phyloP scores from a whole-genome alignment of 352 stramenopile species.

The Phytopythium montanum region DNA sequence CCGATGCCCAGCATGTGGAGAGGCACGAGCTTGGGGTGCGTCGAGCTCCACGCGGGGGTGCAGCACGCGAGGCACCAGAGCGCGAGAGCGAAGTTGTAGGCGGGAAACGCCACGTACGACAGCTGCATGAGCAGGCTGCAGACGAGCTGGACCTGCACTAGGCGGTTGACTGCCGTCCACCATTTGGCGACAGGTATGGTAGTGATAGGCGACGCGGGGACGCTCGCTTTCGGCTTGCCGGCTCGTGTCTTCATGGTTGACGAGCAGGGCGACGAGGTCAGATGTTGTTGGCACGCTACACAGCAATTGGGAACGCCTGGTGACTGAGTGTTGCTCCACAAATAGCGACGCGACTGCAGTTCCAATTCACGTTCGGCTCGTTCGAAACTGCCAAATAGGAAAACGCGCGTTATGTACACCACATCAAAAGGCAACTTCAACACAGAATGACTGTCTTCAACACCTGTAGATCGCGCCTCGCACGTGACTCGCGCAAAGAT shows the following conservation, averaged over 20 bases:
- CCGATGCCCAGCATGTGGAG: constrained; percentile 49
- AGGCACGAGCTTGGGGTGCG: constrained; percentile 39
- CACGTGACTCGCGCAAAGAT: too few relatives aligned
- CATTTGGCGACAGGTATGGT: constrained; percentile 22
- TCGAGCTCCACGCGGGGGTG: constrained; percentile 42
- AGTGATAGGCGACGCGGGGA: background rate
- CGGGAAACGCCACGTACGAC: constrained; percentile 76
- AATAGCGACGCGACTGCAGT: too few relatives aligned
- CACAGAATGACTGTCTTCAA: too few relatives aligned
- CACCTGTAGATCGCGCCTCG: too few relatives aligned
- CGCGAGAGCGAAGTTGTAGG: constrained; percentile 76
- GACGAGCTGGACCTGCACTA: constrained; percentile 45
- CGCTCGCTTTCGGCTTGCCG: background rate
- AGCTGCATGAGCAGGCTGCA: constrained; percentile 72
- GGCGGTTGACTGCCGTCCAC: constrained; percentile 35
- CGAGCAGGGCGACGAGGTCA: background rate
- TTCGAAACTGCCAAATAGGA: too few relatives aligned
- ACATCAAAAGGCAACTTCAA: too few relatives aligned
- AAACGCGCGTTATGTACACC: too few relatives aligned
- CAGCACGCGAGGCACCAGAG: constrained; percentile 64
- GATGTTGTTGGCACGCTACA: too few relatives aligned
- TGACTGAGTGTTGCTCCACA: too few relatives aligned
- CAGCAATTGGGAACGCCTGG: too few relatives aligned
- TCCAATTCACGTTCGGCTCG: too few relatives aligned
- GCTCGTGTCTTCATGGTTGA: background rate